Evolutionary conservation across 306 rosid genomes (phyloP).

Genomic region (Quillaja saponaria): DNA sequence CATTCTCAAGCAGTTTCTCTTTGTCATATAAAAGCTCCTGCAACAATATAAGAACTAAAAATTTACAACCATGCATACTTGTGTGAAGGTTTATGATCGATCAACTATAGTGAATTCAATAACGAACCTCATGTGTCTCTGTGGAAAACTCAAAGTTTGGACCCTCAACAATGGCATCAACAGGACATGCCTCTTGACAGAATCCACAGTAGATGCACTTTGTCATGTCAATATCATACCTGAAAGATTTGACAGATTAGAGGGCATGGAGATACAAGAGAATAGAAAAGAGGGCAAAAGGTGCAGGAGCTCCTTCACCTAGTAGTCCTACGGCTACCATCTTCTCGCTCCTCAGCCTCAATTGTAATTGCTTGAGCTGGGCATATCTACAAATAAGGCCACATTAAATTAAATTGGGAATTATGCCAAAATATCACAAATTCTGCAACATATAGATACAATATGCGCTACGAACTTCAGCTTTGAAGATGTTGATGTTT

Average conservation of each 20-base stretch:
- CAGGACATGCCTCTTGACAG: constrained; percentile 99
- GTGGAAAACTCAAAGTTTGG: constrained; percentile 95
- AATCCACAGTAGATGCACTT: constrained; percentile 99
- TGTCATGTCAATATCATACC: constrained; percentile 99
- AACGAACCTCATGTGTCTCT: constrained; percentile 92
- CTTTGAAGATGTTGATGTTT: too few relatives aligned
- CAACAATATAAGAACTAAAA: constrained; percentile 23
- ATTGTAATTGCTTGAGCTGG: constrained; percentile 99
- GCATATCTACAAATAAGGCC: constrained; percentile 60
- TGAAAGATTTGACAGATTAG: constrained; percentile 42
- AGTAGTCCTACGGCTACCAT: constrained; percentile 99
- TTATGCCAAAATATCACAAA: background rate
- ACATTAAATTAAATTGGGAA: constrained; percentile 2
- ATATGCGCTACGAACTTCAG: too few relatives aligned
- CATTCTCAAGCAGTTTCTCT: constrained; percentile 96
- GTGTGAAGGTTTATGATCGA: too few relatives aligned
- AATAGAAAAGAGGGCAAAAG: background rate
- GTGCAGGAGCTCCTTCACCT: constrained; percentile 46
- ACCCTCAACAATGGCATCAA: constrained; percentile 99
- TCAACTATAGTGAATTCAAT: background rate
- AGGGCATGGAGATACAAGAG: background rate
- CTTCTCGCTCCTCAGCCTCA: constrained; percentile 99
- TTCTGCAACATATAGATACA: too few relatives aligned
- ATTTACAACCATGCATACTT: background rate
- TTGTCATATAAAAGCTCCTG: constrained; percentile 99